phyloP scores from a whole-genome alignment of 75 land plant species.

The Pinus tabuliformis region DNA sequence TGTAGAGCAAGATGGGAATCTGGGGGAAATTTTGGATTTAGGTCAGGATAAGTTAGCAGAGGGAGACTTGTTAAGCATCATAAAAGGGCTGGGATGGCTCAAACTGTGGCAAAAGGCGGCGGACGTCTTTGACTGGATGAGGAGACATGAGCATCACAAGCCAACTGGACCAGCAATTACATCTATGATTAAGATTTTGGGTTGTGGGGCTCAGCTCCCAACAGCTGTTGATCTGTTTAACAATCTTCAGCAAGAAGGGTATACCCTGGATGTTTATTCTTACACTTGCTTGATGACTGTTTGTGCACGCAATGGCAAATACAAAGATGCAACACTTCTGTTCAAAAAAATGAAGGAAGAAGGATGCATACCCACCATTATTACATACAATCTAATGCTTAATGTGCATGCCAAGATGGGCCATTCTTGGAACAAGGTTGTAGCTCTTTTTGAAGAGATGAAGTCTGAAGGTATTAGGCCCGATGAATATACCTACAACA shows the following conservation, averaged over 20 bases:
- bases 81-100: slow-evolving; percentile 43
- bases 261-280: slow-evolving; percentile 65
- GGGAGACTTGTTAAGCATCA: slow-evolving; percentile 42
- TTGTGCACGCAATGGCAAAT: slow-evolving; percentile 55
- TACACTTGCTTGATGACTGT: slow-evolving; percentile 77
- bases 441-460: slow-evolving; percentile 59
- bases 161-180: slow-evolving; percentile 24
- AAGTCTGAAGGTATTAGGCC: slow-evolving; percentile 54
- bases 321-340: slow-evolving; percentile 59
- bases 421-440: slow-evolving; percentile 58
- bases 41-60: slow-evolving; percentile 12
- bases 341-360: slow-evolving; percentile 71
- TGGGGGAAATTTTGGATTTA: slow-evolving; percentile 1
- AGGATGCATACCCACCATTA: slow-evolving; percentile 61
- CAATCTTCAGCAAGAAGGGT: slow-evolving; percentile 33
- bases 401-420: slow-evolving; percentile 83
- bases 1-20: no score
- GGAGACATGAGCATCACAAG: slow-evolving; percentile 12
- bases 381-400: slow-evolving; percentile 90
- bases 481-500: slow-evolving; percentile 86
- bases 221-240: slow-evolving; percentile 45
- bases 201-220: slow-evolving; percentile 41
- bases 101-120: slow-evolving; percentile 43
- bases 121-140: slow-evolving; percentile 55
- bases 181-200: slow-evolving; percentile 60